phyloP scores from a whole-genome alignment of 495 filamentous ascomycete species.

The Chaetomium cochliodes region DNA sequence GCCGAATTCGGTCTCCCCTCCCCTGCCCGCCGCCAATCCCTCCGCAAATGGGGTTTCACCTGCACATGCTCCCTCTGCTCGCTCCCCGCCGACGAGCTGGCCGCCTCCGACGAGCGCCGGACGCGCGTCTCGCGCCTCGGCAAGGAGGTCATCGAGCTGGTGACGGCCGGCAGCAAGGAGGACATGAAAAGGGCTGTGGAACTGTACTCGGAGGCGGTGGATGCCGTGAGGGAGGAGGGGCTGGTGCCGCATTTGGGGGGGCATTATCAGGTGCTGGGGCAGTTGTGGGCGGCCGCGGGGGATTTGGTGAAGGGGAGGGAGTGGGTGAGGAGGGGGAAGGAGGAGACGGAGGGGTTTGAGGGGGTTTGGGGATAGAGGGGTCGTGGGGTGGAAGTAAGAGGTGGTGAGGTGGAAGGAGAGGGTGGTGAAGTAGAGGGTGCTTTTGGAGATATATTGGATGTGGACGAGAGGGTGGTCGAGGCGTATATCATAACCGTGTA shows the following conservation, averaged over 20 bases:
- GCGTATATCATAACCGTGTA: too few species aligned
- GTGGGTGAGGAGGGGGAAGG: conserved; percentile 28
- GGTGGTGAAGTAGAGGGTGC: too few species aligned
- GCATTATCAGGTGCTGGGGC: conserved; percentile 36
- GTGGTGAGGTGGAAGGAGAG: background rate
- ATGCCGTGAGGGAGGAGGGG: conserved; percentile 34
- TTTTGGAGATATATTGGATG: too few species aligned
- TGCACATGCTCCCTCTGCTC: conserved; percentile 40
- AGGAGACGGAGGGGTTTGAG: conserved; percentile 31
- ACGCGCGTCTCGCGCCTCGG: conserved; percentile 28
- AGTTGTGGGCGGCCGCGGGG: conserved; percentile 29
- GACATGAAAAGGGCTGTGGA: conserved; percentile 26
- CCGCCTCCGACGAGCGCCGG: conserved; percentile 34
- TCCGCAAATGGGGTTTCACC: conserved; percentile 41
- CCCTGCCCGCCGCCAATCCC: conserved; percentile 28
- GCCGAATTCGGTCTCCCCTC: conserved; percentile 32
- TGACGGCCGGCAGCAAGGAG: conserved; percentile 16
- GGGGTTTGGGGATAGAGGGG: conserved; percentile 1
- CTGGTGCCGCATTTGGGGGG: conserved; percentile 36
- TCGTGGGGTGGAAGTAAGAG: background rate
- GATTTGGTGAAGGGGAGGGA: conserved; percentile 29
- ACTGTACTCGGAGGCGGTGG: conserved; percentile 28
- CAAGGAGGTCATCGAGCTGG: conserved; percentile 26
- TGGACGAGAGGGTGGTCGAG: too few species aligned
- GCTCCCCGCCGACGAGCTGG: conserved; percentile 22